These are phyloP conservation scores for Elongisporangium prolatum DNA, from an alignment of 352 stramenopile genomes.

Conservation along the genomic window DNA sequence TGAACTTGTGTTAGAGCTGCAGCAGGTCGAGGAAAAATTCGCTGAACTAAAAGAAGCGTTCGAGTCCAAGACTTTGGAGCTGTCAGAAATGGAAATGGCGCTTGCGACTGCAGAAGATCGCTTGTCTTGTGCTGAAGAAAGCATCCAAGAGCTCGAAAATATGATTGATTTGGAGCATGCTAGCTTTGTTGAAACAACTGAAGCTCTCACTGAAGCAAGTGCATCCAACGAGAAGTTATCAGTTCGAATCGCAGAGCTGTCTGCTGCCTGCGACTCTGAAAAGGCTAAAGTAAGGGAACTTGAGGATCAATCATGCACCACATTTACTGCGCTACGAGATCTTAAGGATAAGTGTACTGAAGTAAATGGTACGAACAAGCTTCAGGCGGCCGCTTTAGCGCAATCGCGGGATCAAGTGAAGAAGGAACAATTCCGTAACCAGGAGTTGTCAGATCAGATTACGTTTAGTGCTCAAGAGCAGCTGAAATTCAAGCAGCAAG, in stretches of 20 bases:
- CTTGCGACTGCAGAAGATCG: background rate
- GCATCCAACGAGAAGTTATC: background rate
- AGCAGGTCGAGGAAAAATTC: background rate
- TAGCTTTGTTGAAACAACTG: background rate
- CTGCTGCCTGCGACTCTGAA: background rate
- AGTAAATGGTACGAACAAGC: background rate
- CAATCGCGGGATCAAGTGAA: background rate
- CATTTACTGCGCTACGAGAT: slow-evolving; percentile 11
- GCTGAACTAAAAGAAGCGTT: background rate
- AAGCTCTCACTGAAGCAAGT: background rate
- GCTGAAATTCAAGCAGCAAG: background rate
- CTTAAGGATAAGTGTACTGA: background rate
- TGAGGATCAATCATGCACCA: slow-evolving; percentile 1
- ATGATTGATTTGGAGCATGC: background rate
- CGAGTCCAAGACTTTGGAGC: background rate
- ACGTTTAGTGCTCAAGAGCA: background rate
- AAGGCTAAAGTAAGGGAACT: background rate
- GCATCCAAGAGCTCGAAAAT: background rate
- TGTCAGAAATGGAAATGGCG: background rate
- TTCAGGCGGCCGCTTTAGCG: background rate
- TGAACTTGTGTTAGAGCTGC: background rate
- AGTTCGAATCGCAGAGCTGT: background rate
- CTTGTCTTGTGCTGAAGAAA: background rate
- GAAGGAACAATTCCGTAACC: background rate
- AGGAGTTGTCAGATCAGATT: slow-evolving; percentile 1